phyloP scores from a whole-genome alignment of 495 filamentous ascomycete species.

The Trichocladium uniseriatum region DNA sequence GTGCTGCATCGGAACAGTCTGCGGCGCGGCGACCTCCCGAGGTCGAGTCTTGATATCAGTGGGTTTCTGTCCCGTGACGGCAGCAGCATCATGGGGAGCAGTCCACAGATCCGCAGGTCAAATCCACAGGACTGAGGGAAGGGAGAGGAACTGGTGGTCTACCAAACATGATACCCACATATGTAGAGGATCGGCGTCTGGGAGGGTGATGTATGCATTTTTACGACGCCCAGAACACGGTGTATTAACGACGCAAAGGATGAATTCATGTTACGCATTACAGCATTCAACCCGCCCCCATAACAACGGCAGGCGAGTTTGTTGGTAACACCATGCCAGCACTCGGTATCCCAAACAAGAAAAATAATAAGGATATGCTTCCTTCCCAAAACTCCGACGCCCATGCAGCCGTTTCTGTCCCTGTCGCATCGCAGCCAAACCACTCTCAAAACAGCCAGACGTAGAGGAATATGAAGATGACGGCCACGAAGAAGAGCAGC shows the following conservation, averaged over 20 bases:
- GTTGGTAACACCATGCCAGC: slow-evolving; percentile 4
- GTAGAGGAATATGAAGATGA: slow-evolving; percentile 74
- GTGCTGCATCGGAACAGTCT: slow-evolving; percentile 12
- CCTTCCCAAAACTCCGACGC: slow-evolving; percentile 17
- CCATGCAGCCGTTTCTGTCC: slow-evolving; percentile 15
- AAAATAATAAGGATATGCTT: slow-evolving; percentile 2
- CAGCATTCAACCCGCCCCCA: slow-evolving; percentile 4
- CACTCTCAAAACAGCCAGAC: slow-evolving; percentile 72
- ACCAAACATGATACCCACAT: slow-evolving; percentile 13
- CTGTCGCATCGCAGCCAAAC: slow-evolving; percentile 1
- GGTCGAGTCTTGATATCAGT: slow-evolving; percentile 43
- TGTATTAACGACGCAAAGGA: neutral
- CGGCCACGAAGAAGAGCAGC: slow-evolving; percentile 74
- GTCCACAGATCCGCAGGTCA: slow-evolving; percentile 29
- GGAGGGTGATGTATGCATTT: neutral
- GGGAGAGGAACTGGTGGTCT: neutral
- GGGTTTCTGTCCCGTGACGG: slow-evolving; percentile 40
- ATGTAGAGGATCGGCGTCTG: neutral
- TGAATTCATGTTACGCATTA: slow-evolving; percentile 8
- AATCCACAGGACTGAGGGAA: slow-evolving; percentile 4
- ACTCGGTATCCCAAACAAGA: slow-evolving; percentile 1
- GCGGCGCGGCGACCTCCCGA: slow-evolving; percentile 25
- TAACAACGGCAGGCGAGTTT: neutral
- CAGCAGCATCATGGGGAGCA: slow-evolving; percentile 40
- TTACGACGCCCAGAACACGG: too few relatives aligned